Conservation (phyloP, 305 asterid genomes). For the Caryopteris hybrid region DNA sequence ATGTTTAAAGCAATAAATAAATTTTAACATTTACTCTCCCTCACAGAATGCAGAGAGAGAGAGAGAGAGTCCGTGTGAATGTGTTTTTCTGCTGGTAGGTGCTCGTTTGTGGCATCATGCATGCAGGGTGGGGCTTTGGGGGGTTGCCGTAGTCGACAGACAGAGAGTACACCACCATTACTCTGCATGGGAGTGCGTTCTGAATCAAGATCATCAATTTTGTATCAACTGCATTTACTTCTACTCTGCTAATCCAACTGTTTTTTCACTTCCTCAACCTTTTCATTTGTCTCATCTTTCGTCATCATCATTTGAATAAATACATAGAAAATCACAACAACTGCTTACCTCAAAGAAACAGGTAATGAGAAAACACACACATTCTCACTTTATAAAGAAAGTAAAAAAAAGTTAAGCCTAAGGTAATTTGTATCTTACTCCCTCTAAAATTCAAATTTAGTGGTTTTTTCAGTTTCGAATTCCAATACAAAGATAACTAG, state of each 20-base stretch:
- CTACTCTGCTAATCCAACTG: conserved; percentile 8
- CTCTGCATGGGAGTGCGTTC: conserved; percentile 24
- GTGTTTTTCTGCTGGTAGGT: background rate
- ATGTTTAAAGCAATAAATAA: background rate
- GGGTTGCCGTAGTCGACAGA: background rate
- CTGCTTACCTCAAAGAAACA: no score
- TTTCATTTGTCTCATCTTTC: no score
- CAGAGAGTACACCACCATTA: background rate
- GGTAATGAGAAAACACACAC: no score
- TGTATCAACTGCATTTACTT: conserved; percentile 5
- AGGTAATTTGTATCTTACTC: no score
- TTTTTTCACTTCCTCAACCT: background rate
- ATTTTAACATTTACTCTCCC: conserved; percentile 8
- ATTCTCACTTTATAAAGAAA: no score
- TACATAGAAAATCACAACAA: no score
- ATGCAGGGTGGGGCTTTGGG: background rate
- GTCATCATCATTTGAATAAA: no score
- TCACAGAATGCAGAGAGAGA: background rate
- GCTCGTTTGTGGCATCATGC: background rate
- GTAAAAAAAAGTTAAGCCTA: no score
- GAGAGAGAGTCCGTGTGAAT: background rate
- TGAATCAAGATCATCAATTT: background rate
- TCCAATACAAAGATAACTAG: background rate
- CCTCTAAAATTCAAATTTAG: background rate
- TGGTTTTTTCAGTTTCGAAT: background rate